Base-by-base conservation (phyloP, 1,284 basidiomycete species). In the Mycena sp. region DNA sequence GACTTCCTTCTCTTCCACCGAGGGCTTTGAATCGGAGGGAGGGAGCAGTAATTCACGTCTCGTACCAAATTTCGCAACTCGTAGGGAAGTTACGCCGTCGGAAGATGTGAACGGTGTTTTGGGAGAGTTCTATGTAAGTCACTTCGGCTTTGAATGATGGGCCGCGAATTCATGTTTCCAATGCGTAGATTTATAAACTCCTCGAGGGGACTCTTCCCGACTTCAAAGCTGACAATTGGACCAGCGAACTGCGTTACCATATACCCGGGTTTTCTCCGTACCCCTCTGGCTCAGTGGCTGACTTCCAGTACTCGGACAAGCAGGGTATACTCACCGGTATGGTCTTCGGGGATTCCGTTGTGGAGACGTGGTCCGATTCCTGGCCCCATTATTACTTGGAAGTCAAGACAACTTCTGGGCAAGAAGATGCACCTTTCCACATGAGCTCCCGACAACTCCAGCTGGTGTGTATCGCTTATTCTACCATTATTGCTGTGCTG, bases 321-420 rank as follows among this genome's bases (percentile, higher is more conserved):
- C 17, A 51, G 21, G 61, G 61, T 14, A 21, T 44, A 6, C 32
- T 63, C 3, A 63, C 61, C 7, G 16, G 50, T 38, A 14, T n/a
- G 17, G 3, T 57, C 7, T 52, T 51, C n/a, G 50, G 56, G 14
- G 43, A 52, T 3, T 32, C 17, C n/a, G 29, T 38, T 11, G n/a
- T 9, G 29, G 11, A 44, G 25, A 12, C 3, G 30, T 63, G 61
- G 61, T 32, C 35, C 3, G 49, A 10, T 21, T 29, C 14, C 12
- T 58, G 55, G 41, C 56, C 61, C 17, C 44, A 50, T 7, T 63
- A 63, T 52, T 41, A 63, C 23, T 44, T 63, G 1, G 54, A 58
- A 23, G 49, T 63, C 23, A 63, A 63, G 32, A 26, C 61, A 25
- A 63, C 61, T 25, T 52, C 49, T 14, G 35, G 23, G 23, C 10